Evolutionary conservation across 192 early-diverging fungal genomes (phyloP).

Genomic region (Coemansia pectinata): DNA sequence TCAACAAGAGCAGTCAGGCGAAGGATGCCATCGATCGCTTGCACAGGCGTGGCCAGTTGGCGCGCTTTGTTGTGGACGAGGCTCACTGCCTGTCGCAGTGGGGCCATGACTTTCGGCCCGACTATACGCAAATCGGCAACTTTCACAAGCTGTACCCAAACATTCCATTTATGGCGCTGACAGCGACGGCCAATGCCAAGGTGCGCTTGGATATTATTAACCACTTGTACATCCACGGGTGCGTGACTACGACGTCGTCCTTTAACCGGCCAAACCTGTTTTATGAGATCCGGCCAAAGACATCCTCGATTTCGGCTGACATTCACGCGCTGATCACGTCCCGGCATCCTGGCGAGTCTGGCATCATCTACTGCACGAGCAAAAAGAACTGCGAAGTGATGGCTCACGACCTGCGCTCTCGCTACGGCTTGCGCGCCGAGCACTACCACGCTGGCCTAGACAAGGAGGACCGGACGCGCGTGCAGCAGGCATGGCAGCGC

Average conservation of each 20-base stretch:
- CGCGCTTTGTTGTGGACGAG: conserved; percentile 95
- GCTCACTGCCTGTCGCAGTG: conserved; percentile 95
- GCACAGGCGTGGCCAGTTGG: conserved; percentile 62
- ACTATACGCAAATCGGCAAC: conserved; percentile 77
- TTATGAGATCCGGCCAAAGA: conserved; percentile 70
- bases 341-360: conserved; percentile 65
- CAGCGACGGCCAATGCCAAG: conserved; percentile 90
- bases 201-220: conserved; percentile 81
- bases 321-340: conserved; percentile 71
- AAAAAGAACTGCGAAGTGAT: conserved; percentile 79
- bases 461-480: conserved; percentile 68
- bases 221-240: conserved; percentile 70
- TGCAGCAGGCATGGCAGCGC: conserved; percentile 84
- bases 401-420: conserved; percentile 65
- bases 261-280: conserved; percentile 90
- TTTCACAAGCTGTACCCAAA: conserved; percentile 70
- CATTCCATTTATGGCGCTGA: conserved; percentile 91
- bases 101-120: conserved; percentile 97
- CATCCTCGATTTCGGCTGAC: conserved; percentile 62
- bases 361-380: conserved; percentile 92
- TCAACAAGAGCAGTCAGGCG: conserved; percentile 66
- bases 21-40: conserved; percentile 59
- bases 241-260: conserved; percentile 72
- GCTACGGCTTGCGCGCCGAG: conserved; percentile 61
- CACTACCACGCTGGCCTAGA: conserved; percentile 91